phyloP scores from a whole-genome alignment of 768 basidiomycete genomes.

The Hericium alpestre region DNA sequence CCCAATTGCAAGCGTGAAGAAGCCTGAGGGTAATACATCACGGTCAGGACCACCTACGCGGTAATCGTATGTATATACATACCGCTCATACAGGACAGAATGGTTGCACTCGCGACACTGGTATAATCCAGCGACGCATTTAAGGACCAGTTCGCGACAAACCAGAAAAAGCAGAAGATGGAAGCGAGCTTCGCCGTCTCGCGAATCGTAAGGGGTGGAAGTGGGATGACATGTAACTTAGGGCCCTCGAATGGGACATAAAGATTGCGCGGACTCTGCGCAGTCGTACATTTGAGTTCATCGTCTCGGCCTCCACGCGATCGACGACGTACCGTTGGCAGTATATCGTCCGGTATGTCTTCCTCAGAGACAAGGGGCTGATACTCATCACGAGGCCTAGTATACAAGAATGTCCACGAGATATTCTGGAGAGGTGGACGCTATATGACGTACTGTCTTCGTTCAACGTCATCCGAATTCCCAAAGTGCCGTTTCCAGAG shows the following conservation, averaged over 20 bases:
- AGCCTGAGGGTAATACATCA: slow-evolving; percentile 39
- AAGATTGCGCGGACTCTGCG: slow-evolving; percentile 1
- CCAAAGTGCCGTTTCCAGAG: slow-evolving; percentile 11
- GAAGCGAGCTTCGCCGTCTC: slow-evolving; percentile 76
- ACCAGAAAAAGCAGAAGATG: slow-evolving; percentile 84
- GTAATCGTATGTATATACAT: slow-evolving; percentile 15
- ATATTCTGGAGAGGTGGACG: background rate
- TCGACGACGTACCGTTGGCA: background rate
- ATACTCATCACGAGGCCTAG: slow-evolving; percentile 16
- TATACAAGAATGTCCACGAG: too few species aligned
- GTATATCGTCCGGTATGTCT: slow-evolving; percentile 6
- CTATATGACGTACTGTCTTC: background rate
- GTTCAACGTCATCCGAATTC: background rate
- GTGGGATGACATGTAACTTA: background rate
- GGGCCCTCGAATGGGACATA: background rate
- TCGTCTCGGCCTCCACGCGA: background rate
- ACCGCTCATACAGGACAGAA: slow-evolving; percentile 87
- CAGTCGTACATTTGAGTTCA: background rate
- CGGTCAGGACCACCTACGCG: background rate
- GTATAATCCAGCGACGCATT: slow-evolving; percentile 81
- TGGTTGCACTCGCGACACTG: slow-evolving; percentile 88
- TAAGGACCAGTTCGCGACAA: slow-evolving; percentile 85
- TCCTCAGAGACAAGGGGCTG: slow-evolving; percentile 20
- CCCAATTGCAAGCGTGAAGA: slow-evolving; percentile 86
- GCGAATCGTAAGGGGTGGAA: slow-evolving; percentile 39